These are phyloP conservation scores for Candida dubliniensis DNA, from an alignment of 1,139 yeast genomes.

Conservation along the genomic window DNA sequence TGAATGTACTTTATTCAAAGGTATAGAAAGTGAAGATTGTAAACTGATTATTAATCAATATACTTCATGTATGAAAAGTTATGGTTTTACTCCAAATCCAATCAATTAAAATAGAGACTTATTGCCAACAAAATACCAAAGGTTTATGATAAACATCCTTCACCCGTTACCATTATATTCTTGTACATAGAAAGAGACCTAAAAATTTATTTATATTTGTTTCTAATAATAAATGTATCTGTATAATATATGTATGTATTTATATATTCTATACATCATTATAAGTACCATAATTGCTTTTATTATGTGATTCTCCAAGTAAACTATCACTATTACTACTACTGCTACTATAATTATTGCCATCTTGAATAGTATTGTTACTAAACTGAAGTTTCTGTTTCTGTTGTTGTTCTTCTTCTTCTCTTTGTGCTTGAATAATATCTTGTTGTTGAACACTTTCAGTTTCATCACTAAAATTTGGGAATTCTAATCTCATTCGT, in stretches of 20 bases:
- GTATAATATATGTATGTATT: slow-evolving; percentile 3
- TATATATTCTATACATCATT: slow-evolving; percentile 4
- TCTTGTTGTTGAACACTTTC: slow-evolving; percentile 17
- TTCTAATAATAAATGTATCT: slow-evolving; percentile 1
- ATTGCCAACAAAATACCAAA: no score
- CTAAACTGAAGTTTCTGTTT: neutral
- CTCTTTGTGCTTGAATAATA: slow-evolving; percentile 12
- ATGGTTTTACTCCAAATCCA: slow-evolving; percentile 57
- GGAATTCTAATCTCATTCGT: slow-evolving; percentile 18
- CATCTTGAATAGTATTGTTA: neutral
- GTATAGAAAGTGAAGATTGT: slow-evolving; percentile 84
- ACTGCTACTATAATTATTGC: neutral
- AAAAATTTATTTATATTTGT: neutral
- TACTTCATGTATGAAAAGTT: slow-evolving; percentile 89
- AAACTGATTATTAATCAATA: slow-evolving; percentile 66
- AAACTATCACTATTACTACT: neutral
- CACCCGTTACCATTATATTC: neutral
- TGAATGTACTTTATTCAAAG: slow-evolving; percentile 80
- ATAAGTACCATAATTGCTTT: slow-evolving; percentile 8
- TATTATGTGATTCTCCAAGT: neutral
- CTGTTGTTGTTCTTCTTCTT: slow-evolving; percentile 4
- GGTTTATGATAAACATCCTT: neutral
- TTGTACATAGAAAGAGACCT: slow-evolving; percentile 7
- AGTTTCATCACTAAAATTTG: slow-evolving; percentile 16
- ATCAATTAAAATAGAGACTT: slow-evolving; percentile 14